Conservation (phyloP, 1,284 basidiomycete species). For the Microbotryum scabiosae region DNA sequence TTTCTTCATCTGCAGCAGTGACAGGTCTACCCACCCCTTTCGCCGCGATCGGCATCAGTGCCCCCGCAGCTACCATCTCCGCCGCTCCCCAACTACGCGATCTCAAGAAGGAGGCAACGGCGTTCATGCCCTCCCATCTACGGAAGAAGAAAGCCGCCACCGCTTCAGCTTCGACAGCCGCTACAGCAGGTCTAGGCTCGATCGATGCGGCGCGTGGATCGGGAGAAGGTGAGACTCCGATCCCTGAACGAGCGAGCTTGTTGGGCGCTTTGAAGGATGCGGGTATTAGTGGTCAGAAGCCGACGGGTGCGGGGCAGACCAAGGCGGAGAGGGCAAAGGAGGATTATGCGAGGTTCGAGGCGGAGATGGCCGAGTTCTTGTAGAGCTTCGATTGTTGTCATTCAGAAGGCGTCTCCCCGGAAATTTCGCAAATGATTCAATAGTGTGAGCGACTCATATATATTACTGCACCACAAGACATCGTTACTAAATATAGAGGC, state of each 20-base stretch:
- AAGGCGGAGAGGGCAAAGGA: not conserved
- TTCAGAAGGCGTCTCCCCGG: too few relatives aligned
- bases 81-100: conserved; percentile 79
- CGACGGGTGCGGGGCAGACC: not conserved
- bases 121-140: conserved; percentile 59
- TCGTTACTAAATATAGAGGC: too few relatives aligned
- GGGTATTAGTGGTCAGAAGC: conserved; percentile 12
- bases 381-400: not conserved
- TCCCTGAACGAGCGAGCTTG: conserved; percentile 6
- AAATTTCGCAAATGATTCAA: too few relatives aligned
- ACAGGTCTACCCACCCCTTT: conserved; percentile 6
- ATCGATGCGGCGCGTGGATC: conserved; percentile 15
- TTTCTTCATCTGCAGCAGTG: conserved; percentile 20
- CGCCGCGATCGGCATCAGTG: conserved; percentile 13
- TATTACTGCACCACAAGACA: too few relatives aligned
- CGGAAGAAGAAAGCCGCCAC: conserved; percentile 14
- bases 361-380: conserved; percentile 24
- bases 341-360: conserved; percentile 23
- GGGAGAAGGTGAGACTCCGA: not conserved
- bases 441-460: too few relatives aligned
- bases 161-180: not conserved
- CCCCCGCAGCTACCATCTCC: conserved; percentile 57
- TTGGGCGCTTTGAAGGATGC: conserved; percentile 18
- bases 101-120: conserved; percentile 80
- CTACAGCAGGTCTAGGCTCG: conserved; percentile 5